A percentile compares a stretch with the other conserved stretches of the same genome.
phyloP scores from a whole-genome alignment of 202 grass and related monocot species.

The Digitaria exilis region DNA sequence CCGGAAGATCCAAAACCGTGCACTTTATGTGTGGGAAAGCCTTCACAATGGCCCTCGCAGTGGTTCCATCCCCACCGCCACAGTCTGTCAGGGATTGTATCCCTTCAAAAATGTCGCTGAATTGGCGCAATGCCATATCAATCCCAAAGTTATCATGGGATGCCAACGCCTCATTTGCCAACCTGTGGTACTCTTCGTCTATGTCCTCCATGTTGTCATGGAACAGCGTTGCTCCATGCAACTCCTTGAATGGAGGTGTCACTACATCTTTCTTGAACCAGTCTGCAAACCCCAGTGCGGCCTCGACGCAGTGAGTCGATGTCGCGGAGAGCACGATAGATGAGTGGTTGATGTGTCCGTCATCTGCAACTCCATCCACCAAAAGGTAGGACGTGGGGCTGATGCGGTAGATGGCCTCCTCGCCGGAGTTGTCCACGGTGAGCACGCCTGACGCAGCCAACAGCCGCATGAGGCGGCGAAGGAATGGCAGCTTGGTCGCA shows the following conservation, averaged over 20 bases:
- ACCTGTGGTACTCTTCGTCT: background rate
- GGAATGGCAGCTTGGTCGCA: background rate
- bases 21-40: constrained; percentile 14
- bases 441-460: background rate
- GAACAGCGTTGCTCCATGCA: constrained; percentile 17
- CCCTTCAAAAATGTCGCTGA: background rate
- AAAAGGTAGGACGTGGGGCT: constrained; percentile 12
- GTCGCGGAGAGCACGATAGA: constrained; percentile 25
- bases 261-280: constrained; percentile 25
- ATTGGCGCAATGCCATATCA: background rate
- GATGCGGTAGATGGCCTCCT: background rate
- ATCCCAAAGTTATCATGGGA: background rate
- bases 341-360: constrained; percentile 13
- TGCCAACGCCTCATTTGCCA: background rate
- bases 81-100: constrained; percentile 26
- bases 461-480: constrained; percentile 4
- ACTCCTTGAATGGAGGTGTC: background rate
- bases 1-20: constrained; percentile 28
- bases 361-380: background rate
- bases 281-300: background rate
- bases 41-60: constrained; percentile 13
- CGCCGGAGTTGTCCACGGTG: background rate
- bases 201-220: background rate
- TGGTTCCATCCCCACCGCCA: constrained; percentile 17
- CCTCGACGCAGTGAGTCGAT: background rate